A percentile compares a stretch with the other conserved stretches of the same genome.
Evolutionary conservation across 352 stramenopile genomes (phyloP).

Genomic region (Hyaloperonospora brassicae): DNA sequence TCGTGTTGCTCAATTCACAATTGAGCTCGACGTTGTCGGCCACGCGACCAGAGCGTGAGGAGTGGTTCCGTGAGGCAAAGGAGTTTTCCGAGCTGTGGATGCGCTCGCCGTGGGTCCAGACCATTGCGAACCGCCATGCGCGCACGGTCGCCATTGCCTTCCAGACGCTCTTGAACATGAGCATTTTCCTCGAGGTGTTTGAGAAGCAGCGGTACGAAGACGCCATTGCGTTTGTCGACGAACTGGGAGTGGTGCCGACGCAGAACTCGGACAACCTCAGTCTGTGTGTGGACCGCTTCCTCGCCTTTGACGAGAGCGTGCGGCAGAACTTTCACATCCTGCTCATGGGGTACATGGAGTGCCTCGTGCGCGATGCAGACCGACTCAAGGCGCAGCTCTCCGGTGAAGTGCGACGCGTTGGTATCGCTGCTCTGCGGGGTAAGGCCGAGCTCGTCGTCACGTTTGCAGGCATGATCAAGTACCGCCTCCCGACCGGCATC

Average conservation of each 20-base stretch:
- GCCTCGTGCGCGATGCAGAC: constrained; percentile 75
- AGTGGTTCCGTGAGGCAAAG: constrained; percentile 77
- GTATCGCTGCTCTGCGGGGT: constrained; percentile 43
- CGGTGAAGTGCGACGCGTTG: constrained; percentile 43
- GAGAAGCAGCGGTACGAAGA: constrained; percentile 79
- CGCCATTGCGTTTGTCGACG: constrained; percentile 77
- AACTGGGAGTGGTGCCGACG: constrained; percentile 62
- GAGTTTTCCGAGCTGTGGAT: constrained; percentile 85
- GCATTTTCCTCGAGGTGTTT: constrained; percentile 80
- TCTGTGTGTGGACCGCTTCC: constrained; percentile 75
- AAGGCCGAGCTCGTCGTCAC: constrained; percentile 81
- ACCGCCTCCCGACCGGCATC: constrained; percentile 67
- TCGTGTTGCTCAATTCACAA: constrained; percentile 69
- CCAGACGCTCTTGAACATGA: constrained; percentile 81
- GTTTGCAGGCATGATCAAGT: constrained; percentile 86
- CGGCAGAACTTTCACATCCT: constrained; percentile 82
- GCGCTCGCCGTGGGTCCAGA: constrained; percentile 75
- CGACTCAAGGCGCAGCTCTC: constrained; percentile 61
- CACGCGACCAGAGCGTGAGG: constrained; percentile 51
- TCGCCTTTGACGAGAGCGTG: constrained; percentile 71
- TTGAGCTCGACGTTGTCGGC: constrained; percentile 55
- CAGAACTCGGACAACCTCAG: constrained; percentile 50
- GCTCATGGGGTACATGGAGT: constrained; percentile 82
- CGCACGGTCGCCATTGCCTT: constrained; percentile 65
- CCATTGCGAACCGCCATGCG: constrained; percentile 62